A percentile compares a stretch with the other conserved stretches of the same genome.
These are phyloP conservation scores for Aspergillus taichungensis DNA, from an alignment of 495 filamentous ascomycete species.

Conservation along the genomic window DNA sequence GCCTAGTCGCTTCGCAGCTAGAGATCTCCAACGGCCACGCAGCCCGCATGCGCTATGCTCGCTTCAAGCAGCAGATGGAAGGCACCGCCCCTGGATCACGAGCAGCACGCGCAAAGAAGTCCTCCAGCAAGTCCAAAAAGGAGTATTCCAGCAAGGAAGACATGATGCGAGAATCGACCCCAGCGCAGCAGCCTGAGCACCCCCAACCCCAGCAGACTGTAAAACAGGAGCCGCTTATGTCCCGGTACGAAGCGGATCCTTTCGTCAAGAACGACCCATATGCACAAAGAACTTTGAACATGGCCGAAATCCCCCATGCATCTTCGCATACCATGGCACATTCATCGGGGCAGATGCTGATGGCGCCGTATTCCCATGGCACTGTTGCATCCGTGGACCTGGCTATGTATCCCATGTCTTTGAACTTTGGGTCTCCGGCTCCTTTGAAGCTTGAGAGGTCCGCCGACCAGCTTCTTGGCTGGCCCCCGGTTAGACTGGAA, in stretches of 20 bases:
- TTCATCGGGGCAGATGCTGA: neutral
- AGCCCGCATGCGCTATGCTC: constrained; percentile 70
- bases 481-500: constrained; percentile 9
- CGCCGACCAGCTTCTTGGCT: constrained; percentile 1
- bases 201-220: neutral
- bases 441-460: neutral
- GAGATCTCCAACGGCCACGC: constrained; percentile 73
- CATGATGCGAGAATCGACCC: neutral
- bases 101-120: constrained; percentile 15
- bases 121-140: constrained; percentile 9
- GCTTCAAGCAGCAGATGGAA: constrained; percentile 57
- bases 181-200: neutral
- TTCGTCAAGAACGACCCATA: constrained; percentile 17
- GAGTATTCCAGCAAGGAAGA: constrained; percentile 6
- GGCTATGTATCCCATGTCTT: neutral
- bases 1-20: constrained; percentile 50
- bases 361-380: neutral
- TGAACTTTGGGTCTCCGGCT: neutral
- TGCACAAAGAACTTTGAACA: neutral
- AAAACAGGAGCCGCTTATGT: constrained; percentile 9
- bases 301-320: constrained; percentile 12
- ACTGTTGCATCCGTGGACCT: constrained; percentile 3
- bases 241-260: constrained; percentile 2
- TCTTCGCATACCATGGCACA: neutral
- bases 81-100: constrained; percentile 22